phyloP scores from a whole-genome alignment of 2,329 filamentous ascomycete species.

The Xylaria sp. region DNA sequence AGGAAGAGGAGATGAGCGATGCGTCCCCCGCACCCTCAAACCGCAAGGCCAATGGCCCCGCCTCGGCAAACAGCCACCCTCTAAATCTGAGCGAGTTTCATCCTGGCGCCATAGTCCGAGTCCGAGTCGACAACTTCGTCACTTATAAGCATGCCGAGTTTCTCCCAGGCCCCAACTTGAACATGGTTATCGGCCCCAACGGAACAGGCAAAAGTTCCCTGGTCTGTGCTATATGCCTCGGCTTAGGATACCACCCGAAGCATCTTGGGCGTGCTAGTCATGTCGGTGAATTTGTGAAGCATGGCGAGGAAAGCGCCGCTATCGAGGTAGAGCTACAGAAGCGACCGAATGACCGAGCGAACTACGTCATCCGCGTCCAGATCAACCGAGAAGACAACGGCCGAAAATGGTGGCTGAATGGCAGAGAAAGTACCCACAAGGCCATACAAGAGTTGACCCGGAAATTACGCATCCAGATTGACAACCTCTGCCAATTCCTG shows the following conservation, averaged over 20 bases:
- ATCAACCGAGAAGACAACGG: constrained; percentile 86
- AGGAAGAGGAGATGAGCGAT: constrained; percentile 22
- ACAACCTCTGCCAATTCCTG: constrained; percentile 96
- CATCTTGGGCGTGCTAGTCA: constrained; percentile 86
- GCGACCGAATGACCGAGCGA: constrained; percentile 61
- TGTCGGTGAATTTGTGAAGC: constrained; percentile 90
- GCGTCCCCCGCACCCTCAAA: constrained; percentile 5
- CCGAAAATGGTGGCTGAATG: constrained; percentile 79
- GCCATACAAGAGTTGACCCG: constrained; percentile 70
- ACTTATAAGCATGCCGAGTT: constrained; percentile 95
- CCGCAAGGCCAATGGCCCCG: constrained; percentile 18
- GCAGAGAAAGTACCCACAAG: constrained; percentile 64
- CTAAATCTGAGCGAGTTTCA: constrained; percentile 51
- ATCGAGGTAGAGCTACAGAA: constrained; percentile 91
- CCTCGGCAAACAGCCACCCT: constrained; percentile 17
- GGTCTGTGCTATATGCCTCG: constrained; percentile 94
- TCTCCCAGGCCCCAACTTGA: constrained; percentile 86
- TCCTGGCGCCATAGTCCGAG: constrained; percentile 86
- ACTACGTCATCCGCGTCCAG: constrained; percentile 74
- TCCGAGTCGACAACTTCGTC: constrained; percentile 87
- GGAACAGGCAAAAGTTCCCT: constrained; percentile 97
- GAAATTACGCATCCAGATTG: constrained; percentile 86
- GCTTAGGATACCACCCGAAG: constrained; percentile 81
- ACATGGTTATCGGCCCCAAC: constrained; percentile 99
- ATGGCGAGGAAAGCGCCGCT: constrained; percentile 75